Evolutionary conservation across 2,329 filamentous ascomycete species (phyloP), one percentile per base, ranked within the genome.

Genomic region (Ascochyta pisi): DNA sequence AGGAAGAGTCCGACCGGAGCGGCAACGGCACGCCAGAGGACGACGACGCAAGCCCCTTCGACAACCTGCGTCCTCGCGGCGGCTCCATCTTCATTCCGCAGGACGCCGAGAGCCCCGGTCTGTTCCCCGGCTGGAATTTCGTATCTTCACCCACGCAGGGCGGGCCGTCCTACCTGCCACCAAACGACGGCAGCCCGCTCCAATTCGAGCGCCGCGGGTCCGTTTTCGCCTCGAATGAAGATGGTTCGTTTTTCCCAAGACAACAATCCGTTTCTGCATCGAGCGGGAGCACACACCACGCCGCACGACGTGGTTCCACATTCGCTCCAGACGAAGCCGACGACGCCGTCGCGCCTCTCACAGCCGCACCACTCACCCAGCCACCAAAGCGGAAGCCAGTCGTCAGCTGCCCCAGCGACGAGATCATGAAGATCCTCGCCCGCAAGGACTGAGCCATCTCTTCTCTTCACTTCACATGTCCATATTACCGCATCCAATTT

Each of bases 1-100:
- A 64, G 29, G 68, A 73, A 43, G 70, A 73, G 40, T 66, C 61
- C 23, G 70, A 70, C 39, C 60, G 61, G 45, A 70, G 69, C 50
- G 58, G 64, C 8, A 52, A 54, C 16, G 57, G 50, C 16, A 68
- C 61, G 12, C 64, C 67, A 1, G 52, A 50, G 16, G 57, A 65
- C 10, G 61, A 63, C 34, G 61, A 65, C n/a, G 57, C 61, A 23
- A 63, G 62, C 42, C 66, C 59, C 12, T 63, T 65, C 29, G 38
- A 51, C 44, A 47, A 57, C 24, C 51, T 70, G 31, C 52, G 64
- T 39, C 66, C 64, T 27, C 66, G 66, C 24, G 66, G 66, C 27
- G 66, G 66, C 13, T 68, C 66, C 37, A 67, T 68, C 43, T 68
- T 66, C 42, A 55, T 68, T 10, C 64, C 64, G 0, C 66, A 68